phyloP scores from a whole-genome alignment of 2,329 filamentous ascomycete genomes.

The Macrophomina tecta region DNA sequence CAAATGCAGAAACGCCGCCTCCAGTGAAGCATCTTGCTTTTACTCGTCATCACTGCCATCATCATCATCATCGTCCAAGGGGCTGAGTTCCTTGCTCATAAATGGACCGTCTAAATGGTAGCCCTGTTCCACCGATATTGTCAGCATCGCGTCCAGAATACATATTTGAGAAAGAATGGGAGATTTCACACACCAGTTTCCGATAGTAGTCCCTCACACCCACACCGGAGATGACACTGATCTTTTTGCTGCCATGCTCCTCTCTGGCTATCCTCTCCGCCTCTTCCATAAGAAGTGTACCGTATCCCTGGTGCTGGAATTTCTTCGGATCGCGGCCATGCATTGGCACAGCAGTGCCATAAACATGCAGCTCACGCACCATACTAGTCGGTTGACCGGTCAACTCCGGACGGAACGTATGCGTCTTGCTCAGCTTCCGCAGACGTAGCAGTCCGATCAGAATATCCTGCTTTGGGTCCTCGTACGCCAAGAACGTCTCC shows the following conservation, averaged over 20 bases:
- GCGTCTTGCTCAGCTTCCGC: constrained; percentile 86
- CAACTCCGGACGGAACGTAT: constrained; percentile 91
- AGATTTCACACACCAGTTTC: constrained; percentile 64
- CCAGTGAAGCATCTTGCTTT: no score
- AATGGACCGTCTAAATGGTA: constrained; percentile 66
- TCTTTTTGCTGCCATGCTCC: constrained; percentile 92
- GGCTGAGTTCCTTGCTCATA: constrained; percentile 48
- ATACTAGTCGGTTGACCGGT: constrained; percentile 86
- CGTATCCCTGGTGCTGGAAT: constrained; percentile 98
- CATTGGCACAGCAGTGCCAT: constrained; percentile 95
- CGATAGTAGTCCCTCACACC: constrained; percentile 95
- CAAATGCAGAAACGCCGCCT: not conserved
- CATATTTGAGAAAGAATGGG: no score
- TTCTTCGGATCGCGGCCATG: constrained; percentile 94
- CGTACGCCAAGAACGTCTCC: constrained; percentile 98
- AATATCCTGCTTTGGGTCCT: constrained; percentile 98
- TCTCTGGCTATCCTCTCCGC: constrained; percentile 93
- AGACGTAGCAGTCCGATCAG: constrained; percentile 88
- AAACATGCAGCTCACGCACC: constrained; percentile 94
- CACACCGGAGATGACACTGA: constrained; percentile 97
- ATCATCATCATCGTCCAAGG: constrained; percentile 12
- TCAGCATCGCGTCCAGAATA: no score
- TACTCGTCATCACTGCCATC: constrained; percentile 26
- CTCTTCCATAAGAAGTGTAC: constrained; percentile 96
- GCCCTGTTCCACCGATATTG: constrained; percentile 63